These are phyloP conservation scores for Cercospora citrullina DNA, from an alignment of 2,329 filamentous ascomycete species.

Conservation along the genomic window DNA sequence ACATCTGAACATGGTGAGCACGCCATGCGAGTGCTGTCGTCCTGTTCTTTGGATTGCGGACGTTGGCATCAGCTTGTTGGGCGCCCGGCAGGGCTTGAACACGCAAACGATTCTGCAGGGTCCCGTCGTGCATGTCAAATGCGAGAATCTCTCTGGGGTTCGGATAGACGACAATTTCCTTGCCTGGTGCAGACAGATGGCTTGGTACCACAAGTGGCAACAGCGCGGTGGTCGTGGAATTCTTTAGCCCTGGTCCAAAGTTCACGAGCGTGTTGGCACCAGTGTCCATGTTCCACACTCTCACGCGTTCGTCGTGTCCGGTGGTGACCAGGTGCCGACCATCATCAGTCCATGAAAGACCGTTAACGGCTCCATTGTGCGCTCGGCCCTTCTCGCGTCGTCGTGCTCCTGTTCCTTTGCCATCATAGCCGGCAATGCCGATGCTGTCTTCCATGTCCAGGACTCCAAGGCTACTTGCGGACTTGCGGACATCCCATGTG, in stretches of 20 bases:
- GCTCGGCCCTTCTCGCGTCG: constrained; percentile 52
- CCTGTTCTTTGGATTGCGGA: constrained; percentile 48
- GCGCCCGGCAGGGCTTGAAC: constrained; percentile 51
- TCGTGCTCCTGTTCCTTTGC: constrained; percentile 49
- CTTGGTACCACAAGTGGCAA: constrained; percentile 59
- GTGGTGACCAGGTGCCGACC: constrained; percentile 74
- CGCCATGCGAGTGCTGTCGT: constrained; percentile 77
- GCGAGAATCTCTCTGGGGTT: constrained; percentile 74
- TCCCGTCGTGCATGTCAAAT: constrained; percentile 77
- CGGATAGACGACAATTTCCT: constrained; percentile 75
- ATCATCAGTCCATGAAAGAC: constrained; percentile 79
- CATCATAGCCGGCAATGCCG: constrained; percentile 58
- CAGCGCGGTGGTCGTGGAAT: constrained; percentile 51
- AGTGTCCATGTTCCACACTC: constrained; percentile 80
- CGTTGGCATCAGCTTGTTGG: constrained; percentile 17
- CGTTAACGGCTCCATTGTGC: constrained; percentile 81
- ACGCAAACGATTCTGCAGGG: constrained; percentile 67
- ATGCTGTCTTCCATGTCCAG: constrained; percentile 82
- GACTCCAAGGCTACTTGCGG: constrained; percentile 71
- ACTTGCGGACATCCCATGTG: constrained; percentile 83
- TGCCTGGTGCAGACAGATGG: constrained; percentile 55
- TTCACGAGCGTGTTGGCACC: constrained; percentile 85
- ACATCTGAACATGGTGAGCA: constrained; percentile 69
- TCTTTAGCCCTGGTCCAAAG: constrained; percentile 81
- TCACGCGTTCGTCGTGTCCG: constrained; percentile 79